Base-by-base conservation (phyloP, 2,329 filamentous ascomycete species). In the Didymella segeticola region DNA sequence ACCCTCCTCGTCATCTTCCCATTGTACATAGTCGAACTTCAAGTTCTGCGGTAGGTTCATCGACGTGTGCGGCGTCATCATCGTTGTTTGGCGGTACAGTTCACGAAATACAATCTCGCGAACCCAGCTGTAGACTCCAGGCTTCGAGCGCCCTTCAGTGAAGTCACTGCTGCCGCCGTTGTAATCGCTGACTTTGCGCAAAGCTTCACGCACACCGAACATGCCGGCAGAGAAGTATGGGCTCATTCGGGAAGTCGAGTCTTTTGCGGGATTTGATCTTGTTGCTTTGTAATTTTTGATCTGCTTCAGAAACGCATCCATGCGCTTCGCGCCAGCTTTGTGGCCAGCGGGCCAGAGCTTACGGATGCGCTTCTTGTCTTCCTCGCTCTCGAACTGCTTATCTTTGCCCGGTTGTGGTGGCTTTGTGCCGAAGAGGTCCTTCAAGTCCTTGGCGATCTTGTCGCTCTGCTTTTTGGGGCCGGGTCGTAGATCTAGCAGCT, bases 1-100 rank as follows among this genome's bases (percentile, higher is more conserved):
- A 3, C 78, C 79, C 56, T 79, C 78, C 34, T 79, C 70, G 52
- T 82, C 79, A 10, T 80, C 74, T 62, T 82, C 79, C 80, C 80
- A 82, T 15, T 79, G 55, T 19, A 82, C 78, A 33, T 77, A 78
- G 50, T 82, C 78, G 54, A 82, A 81, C 47, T 82, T 82, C 17
- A 82, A 69, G 47, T 82, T 82, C 43, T 80, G 78, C 0, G 79
- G 80, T 1, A 81, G 60, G 30, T 81, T 81, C 78, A 83, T 81
- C 14, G 70, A 69, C 4, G 75, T 80, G 50, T 82, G 80, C 0
- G 80, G 80, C 0, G 76, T 79, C 10, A 68, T 71, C 47, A 81
- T 64, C 5, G 75, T 78, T 3, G 78, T 78, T 47, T 82, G 80
- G 11, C 79, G 71, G 62, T 82, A 82, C 20, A 81, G 73, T 56